phyloP scores from a whole-genome alignment of 2,329 filamentous ascomycete species.

The Ophiosphaerella korrae region DNA sequence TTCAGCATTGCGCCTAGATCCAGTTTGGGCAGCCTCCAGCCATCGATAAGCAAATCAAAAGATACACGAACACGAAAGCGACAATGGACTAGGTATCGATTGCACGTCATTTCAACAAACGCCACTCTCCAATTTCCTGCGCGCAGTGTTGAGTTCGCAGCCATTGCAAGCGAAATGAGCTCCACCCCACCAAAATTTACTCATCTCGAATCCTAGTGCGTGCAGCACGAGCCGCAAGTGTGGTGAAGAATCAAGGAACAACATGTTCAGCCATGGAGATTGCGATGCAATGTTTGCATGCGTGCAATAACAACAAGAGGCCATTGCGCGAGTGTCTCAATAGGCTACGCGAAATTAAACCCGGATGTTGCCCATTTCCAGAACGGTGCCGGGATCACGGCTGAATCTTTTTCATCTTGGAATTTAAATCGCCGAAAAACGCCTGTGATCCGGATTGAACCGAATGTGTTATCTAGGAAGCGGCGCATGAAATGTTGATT shows the following conservation, averaged over 20 bases:
- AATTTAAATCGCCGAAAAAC: conserved; percentile 11
- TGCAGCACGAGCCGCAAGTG: conserved; percentile 32
- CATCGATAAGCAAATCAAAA: conserved; percentile 17
- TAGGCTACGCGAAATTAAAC: conserved; percentile 19
- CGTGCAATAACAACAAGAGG: conserved; percentile 11
- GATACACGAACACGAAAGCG: conserved; percentile 12
- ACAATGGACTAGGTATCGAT: conserved; percentile 1
- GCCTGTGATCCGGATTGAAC: conserved; percentile 19
- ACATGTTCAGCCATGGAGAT: conserved; percentile 31
- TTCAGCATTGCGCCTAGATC: conserved; percentile 29
- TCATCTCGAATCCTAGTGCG: conserved; percentile 34
- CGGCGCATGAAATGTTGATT: conserved; percentile 20
- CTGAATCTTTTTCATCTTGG: conserved; percentile 17
- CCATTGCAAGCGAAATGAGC: conserved; percentile 46
- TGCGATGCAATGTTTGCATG: conserved; percentile 33
- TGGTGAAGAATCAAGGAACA: conserved; percentile 18
- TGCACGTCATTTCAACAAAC: conserved; percentile 18
- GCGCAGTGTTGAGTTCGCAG: conserved; percentile 27
- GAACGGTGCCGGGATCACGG: conserved; percentile 19
- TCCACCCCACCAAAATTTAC: conserved; percentile 36
- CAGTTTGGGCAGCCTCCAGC: conserved; percentile 12
- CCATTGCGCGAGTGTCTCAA: conserved; percentile 12
- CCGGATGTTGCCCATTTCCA: conserved; percentile 18
- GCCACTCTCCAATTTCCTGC: conserved; percentile 26
- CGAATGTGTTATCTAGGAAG: conserved; percentile 19